These are phyloP conservation scores for Ophiostoma sp. DNA, from an alignment of 2,329 filamentous ascomycete genomes.

Conservation along the genomic window DNA sequence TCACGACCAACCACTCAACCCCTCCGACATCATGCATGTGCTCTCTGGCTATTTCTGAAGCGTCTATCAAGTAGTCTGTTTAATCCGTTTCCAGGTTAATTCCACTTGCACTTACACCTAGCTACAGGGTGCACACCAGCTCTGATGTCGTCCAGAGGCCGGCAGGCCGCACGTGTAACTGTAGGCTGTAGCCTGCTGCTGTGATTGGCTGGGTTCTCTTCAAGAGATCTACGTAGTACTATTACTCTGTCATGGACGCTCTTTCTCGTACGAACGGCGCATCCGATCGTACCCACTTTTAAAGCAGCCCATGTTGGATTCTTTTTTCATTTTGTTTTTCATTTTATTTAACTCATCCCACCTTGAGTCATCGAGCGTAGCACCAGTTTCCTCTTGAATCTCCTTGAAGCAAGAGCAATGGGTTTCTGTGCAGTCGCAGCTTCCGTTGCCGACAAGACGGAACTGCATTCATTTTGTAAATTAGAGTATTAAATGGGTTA, in stretches of 20 bases:
- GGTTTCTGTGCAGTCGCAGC: neutral
- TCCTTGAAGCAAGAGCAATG: neutral
- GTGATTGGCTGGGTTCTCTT: neutral
- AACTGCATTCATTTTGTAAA: too few species aligned
- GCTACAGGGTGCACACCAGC: neutral
- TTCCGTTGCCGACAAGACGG: neutral
- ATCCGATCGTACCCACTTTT: neutral
- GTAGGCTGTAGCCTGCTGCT: neutral
- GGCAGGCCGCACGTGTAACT: neutral
- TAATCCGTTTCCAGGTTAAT: neutral
- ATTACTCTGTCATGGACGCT: neutral
- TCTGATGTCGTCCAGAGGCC: neutral
- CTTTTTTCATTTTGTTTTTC: neutral
- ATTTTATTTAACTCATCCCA: neutral
- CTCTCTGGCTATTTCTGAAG: neutral
- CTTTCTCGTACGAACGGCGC: neutral
- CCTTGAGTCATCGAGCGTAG: conserved; percentile 3
- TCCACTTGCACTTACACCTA: neutral
- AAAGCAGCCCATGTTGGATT: neutral
- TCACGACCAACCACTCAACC: neutral
- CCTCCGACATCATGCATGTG: neutral
- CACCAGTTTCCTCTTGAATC: too few species aligned
- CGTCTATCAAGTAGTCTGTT: too few species aligned
- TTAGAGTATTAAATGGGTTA: too few species aligned
- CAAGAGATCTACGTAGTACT: too few species aligned